These are phyloP conservation scores for Nannizzia gypsea DNA, from an alignment of 2,329 filamentous ascomycete genomes.

Conservation along the genomic window DNA sequence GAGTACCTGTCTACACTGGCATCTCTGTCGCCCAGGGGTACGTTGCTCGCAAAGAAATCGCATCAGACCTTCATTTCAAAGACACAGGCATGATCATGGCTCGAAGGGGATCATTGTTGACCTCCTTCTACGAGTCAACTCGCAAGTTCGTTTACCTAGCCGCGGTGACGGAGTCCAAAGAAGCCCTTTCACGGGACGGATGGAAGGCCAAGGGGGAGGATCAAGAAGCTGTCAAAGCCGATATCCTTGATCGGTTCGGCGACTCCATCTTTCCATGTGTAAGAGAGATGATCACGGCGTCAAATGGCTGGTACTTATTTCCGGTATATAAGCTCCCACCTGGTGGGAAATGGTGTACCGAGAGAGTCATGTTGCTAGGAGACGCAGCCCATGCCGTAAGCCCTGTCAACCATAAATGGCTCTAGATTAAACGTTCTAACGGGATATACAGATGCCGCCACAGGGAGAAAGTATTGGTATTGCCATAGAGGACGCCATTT, in stretches of 20 bases:
- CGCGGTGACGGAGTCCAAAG: constrained; percentile 26
- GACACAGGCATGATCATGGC: constrained; percentile 37
- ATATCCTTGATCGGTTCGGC: constrained; percentile 27
- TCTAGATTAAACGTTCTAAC: background rate
- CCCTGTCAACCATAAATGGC: constrained; percentile 18
- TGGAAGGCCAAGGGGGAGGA: constrained; percentile 17
- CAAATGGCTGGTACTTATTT: constrained; percentile 24
- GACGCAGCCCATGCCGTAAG: constrained; percentile 34
- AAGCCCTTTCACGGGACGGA: constrained; percentile 14
- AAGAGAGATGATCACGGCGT: constrained; percentile 22
- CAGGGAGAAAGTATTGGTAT: constrained; percentile 35
- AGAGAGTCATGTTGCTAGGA: constrained; percentile 31
- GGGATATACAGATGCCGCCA: constrained; percentile 30
- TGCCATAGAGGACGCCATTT: constrained; percentile 33
- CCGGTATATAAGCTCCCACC: constrained; percentile 28
- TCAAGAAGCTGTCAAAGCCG: constrained; percentile 22
- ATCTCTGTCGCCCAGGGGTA: constrained; percentile 23
- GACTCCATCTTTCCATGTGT: constrained; percentile 25
- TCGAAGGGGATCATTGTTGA: constrained; percentile 38
- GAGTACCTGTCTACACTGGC: constrained; percentile 40
- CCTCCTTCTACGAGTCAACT: constrained; percentile 31
- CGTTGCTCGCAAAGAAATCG: constrained; percentile 9
- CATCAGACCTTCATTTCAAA: constrained; percentile 24
- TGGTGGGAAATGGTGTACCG: constrained; percentile 27
- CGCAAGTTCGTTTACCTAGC: constrained; percentile 17